Evolutionary conservation across 768 basidiomycete species (phyloP), one percentile per base, ranked within the genome.

Genomic region (Pisolithus marmoratus): DNA sequence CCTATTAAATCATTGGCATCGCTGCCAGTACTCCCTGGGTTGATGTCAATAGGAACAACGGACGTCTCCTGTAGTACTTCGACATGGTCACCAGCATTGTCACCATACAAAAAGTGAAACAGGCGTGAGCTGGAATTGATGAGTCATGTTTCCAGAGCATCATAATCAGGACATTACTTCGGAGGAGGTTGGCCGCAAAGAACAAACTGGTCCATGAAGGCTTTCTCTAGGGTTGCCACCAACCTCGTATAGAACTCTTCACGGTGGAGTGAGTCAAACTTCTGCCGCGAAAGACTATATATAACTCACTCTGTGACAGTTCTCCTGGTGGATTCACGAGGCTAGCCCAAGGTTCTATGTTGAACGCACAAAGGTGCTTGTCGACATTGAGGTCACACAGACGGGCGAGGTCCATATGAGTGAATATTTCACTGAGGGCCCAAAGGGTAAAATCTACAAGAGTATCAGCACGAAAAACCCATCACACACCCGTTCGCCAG

Each of bases 351-450:
- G 73, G 65, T 14, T 65, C 63, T 5, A 78, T 72, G 3, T 70
- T 62, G 49, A 85, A 73, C 0, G 74, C 74, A 2, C 73, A 66
- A 23, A 86, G 64, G 5, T 75, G 68, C 11, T 75, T 71, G 29
- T 77, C 77, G 38, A 81, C 78, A 29, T 78, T 73, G 20, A 89
- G 74, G 36, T 80, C 75, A 31, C 77, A 74, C 11, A 87, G 60
- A 14, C 76, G 72, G 5, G 81, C 84, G 11, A 86, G 69, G 56
- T 90, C 87, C 72, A 90, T 76, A 57, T 86, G 79, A 2, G 80
- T 77, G 61, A 83, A 87, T 41, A 84, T 72, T 62, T 87, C 85
- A 42, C 84, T 71, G 40, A 87, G 64, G 24, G 74, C 73, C 75
- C 78, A 82, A 48, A 85, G 65, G 5, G 75, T 67, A 29, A 69